These are phyloP conservation scores for Neolentinus lepideus DNA, from an alignment of 1,284 basidiomycete genomes.

Conservation along the genomic window DNA sequence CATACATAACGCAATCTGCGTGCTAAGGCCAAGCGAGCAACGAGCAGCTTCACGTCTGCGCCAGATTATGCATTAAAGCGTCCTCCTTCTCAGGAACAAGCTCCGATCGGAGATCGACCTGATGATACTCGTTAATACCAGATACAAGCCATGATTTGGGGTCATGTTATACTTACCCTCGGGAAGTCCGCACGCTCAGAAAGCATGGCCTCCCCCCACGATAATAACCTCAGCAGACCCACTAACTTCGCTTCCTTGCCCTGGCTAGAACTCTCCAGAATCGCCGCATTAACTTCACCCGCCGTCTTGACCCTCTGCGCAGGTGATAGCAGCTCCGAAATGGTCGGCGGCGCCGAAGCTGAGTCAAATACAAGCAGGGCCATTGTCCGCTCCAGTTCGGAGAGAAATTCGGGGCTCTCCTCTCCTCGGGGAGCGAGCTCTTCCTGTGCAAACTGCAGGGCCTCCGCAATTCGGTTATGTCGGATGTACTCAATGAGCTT, in stretches of 20 bases:
- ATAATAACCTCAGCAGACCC: slow-evolving; percentile 78
- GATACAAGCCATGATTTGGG: neutral
- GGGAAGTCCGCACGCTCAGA: slow-evolving; percentile 72
- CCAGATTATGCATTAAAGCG: neutral
- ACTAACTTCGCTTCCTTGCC: slow-evolving; percentile 89
- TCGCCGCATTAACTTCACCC: slow-evolving; percentile 91
- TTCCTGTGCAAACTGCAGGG: slow-evolving; percentile 85
- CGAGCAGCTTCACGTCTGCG: neutral
- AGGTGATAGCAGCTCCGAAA: slow-evolving; percentile 76
- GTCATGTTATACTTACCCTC: slow-evolving; percentile 34
- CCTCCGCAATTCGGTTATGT: slow-evolving; percentile 70
- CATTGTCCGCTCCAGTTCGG: slow-evolving; percentile 94
- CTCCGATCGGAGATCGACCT: neutral
- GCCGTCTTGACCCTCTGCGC: slow-evolving; percentile 90
- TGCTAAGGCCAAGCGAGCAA: neutral
- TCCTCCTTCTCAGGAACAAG: slow-evolving; percentile 1
- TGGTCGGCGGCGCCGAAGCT: slow-evolving; percentile 54
- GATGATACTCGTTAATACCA: neutral
- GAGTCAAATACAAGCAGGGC: slow-evolving; percentile 88
- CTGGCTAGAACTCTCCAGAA: slow-evolving; percentile 86
- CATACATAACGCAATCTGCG: neutral
- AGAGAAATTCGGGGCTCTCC: slow-evolving; percentile 89
- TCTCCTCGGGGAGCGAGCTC: slow-evolving; percentile 94
- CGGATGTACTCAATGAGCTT: slow-evolving; percentile 94
- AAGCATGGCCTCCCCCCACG: slow-evolving; percentile 84